A percentile compares a stretch with the other conserved stretches of the same genome.
These are phyloP conservation scores for Trichosporon ovoides DNA, from an alignment of 1,284 basidiomycete species.

Conservation along the genomic window DNA sequence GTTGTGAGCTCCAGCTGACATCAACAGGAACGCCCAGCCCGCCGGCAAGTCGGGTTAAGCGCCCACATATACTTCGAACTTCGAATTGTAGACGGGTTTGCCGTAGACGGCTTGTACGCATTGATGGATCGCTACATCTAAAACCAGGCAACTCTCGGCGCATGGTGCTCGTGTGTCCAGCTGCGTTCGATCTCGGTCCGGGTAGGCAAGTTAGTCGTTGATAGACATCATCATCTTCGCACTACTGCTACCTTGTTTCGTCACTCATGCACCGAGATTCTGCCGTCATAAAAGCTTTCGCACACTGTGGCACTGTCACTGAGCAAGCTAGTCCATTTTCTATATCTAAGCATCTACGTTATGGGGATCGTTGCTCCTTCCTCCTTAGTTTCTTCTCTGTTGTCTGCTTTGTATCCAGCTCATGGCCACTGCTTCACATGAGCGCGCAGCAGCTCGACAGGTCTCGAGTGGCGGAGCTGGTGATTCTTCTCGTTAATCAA, in stretches of 20 bases:
- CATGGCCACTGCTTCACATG: conserved; percentile 3
- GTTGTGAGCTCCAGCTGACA: conserved; percentile 3
- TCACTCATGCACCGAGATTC: not conserved
- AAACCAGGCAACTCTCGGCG: not conserved
- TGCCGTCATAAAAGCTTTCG: not conserved
- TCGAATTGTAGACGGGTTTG: conserved; percentile 13
- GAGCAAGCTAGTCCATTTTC: not conserved
- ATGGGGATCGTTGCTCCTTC: not conserved
- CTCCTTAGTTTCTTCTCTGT: not conserved
- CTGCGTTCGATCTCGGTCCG: not conserved
- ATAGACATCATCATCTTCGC: too few relatives aligned
- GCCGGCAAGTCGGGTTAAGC: conserved; percentile 48
- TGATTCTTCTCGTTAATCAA: not conserved
- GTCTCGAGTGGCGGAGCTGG: not conserved
- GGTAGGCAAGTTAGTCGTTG: not conserved
- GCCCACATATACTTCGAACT: conserved; percentile 3
- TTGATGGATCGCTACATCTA: conserved; percentile 23
- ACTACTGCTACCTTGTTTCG: too few relatives aligned
- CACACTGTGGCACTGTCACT: too few relatives aligned
- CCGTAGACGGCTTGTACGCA: conserved; percentile 25
- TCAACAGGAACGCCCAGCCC: conserved; percentile 45
- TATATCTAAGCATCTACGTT: not conserved
- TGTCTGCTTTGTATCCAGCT: not conserved
- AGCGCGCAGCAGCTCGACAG: not conserved
- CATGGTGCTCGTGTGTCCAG: not conserved